A percentile compares a stretch with the other conserved stretches of the same genome.
phyloP scores from a whole-genome alignment of 1,284 basidiomycete genomes.

The Laetiporus sulphureus region DNA sequence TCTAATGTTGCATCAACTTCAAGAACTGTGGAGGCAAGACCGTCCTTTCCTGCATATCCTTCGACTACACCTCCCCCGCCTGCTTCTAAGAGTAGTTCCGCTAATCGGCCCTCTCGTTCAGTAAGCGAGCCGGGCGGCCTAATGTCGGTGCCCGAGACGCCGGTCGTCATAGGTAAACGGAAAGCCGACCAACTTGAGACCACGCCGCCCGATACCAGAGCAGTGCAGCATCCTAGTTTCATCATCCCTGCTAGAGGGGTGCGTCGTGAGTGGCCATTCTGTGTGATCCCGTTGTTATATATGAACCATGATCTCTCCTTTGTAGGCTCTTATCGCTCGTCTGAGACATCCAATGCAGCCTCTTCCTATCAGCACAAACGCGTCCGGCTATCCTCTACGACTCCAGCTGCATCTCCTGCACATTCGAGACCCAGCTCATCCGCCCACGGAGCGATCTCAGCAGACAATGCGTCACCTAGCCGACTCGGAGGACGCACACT shows the following conservation, averaged over 20 bases:
- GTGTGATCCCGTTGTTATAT: too few species aligned
- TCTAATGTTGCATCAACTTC: constrained; percentile 13
- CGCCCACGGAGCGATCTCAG: neutral
- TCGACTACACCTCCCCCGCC: constrained; percentile 10
- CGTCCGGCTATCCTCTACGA: constrained; percentile 47
- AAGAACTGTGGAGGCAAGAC: constrained; percentile 20
- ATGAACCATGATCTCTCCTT: constrained; percentile 4
- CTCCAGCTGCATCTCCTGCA: constrained; percentile 26
- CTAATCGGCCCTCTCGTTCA: constrained; percentile 17
- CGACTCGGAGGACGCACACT: neutral
- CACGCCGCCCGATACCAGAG: constrained; percentile 41
- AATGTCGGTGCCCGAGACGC: constrained; percentile 22
- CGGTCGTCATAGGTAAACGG: constrained; percentile 36
- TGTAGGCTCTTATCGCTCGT: constrained; percentile 19
- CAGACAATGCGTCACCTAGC: neutral
- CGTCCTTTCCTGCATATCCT: constrained; percentile 16
- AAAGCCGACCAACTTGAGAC: constrained; percentile 43
- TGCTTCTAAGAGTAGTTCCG: constrained; percentile 6
- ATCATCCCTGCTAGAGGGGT: constrained; percentile 48
- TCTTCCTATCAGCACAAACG: constrained; percentile 67
- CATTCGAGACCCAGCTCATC: constrained; percentile 17
- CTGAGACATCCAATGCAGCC: constrained; percentile 40
- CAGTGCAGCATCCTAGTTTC: constrained; percentile 26
- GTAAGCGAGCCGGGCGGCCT: constrained; percentile 24
- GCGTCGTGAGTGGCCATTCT: constrained; percentile 20